Evolutionary conservation across 768 basidiomycete species (phyloP).

Genomic region (Mycena polygramma): DNA sequence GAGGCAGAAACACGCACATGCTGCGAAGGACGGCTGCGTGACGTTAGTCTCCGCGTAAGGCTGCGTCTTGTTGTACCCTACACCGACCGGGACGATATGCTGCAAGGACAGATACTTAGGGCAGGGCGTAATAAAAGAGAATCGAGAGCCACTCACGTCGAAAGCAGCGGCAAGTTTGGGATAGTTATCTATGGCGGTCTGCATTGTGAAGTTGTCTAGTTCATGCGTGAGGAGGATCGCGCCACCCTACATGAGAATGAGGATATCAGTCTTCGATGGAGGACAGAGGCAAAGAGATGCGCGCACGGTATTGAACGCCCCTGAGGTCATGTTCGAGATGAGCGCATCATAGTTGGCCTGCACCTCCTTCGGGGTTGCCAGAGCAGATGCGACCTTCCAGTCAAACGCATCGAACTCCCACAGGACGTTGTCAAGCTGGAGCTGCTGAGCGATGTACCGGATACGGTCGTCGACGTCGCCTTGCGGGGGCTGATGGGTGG

Average conservation of each 20-base stretch:
- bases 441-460: conserved; percentile 31
- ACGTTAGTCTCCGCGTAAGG: conserved; percentile 66
- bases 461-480: conserved; percentile 38
- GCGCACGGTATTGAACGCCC: conserved; percentile 28
- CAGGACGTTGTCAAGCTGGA: conserved; percentile 64
- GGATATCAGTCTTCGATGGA: too few relatives aligned
- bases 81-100: conserved; percentile 69
- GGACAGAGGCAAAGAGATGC: background rate
- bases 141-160: conserved; percentile 46
- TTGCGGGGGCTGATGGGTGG: conserved; percentile 38
- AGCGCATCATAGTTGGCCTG: conserved; percentile 32
- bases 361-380: conserved; percentile 9
- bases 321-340: background rate
- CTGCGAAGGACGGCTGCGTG: conserved; percentile 57
- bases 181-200: conserved; percentile 66
- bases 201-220: conserved; percentile 72
- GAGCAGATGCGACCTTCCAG: conserved; percentile 38
- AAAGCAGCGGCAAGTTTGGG: conserved; percentile 60
- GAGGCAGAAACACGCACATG: conserved; percentile 53
- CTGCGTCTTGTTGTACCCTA: conserved; percentile 63
- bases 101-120: background rate
- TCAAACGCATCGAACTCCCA: conserved; percentile 61
- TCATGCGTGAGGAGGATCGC: conserved; percentile 61
- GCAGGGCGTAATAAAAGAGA: background rate
- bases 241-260: conserved; percentile 8